A percentile compares a stretch with the other conserved stretches of the same genome.
These are phyloP conservation scores for Melanopsichium pennsylvanicum DNA, from an alignment of 1,284 basidiomycete genomes.

Conservation along the genomic window DNA sequence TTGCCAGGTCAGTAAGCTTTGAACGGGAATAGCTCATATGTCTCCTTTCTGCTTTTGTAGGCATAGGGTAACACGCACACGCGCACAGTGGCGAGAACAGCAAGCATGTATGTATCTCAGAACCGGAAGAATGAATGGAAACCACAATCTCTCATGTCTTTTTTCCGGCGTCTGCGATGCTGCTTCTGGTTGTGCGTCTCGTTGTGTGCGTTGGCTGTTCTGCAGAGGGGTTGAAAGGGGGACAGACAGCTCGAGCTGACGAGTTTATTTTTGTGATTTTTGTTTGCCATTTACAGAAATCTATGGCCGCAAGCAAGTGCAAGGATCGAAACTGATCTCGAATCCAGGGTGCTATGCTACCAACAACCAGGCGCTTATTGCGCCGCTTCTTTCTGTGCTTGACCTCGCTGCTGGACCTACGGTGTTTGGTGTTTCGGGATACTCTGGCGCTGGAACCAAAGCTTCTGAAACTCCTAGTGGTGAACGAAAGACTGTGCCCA, in stretches of 20 bases:
- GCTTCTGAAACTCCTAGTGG: constrained; percentile 63
- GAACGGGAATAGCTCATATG: no score
- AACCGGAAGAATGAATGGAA: constrained; percentile 20
- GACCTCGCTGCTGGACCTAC: constrained; percentile 67
- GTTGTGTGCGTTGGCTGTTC: constrained; percentile 2
- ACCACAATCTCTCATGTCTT: constrained; percentile 4
- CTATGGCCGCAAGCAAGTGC: constrained; percentile 79
- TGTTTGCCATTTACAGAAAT: constrained; percentile 74
- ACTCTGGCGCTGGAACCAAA: constrained; percentile 91
- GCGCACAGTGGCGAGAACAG: not conserved
- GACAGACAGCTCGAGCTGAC: no score
- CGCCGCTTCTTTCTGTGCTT: constrained; percentile 78
- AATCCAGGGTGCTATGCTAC: constrained; percentile 99
- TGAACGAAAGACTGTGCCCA: constrained; percentile 74
- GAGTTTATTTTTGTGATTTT: not conserved
- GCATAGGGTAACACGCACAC: no score
- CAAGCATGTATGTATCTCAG: constrained; percentile 1
- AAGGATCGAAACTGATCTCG: constrained; percentile 81
- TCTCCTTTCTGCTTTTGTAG: no score
- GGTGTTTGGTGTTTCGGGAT: constrained; percentile 91
- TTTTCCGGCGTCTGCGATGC: not conserved
- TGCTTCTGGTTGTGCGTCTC: not conserved
- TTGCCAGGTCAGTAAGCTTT: constrained; percentile 86
- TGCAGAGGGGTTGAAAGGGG: no score
- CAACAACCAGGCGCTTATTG: constrained; percentile 87